Evolutionary conservation across 768 basidiomycete genomes (phyloP), one percentile per base, ranked within the genome.

Genomic region (Leccinum sublutescens): DNA sequence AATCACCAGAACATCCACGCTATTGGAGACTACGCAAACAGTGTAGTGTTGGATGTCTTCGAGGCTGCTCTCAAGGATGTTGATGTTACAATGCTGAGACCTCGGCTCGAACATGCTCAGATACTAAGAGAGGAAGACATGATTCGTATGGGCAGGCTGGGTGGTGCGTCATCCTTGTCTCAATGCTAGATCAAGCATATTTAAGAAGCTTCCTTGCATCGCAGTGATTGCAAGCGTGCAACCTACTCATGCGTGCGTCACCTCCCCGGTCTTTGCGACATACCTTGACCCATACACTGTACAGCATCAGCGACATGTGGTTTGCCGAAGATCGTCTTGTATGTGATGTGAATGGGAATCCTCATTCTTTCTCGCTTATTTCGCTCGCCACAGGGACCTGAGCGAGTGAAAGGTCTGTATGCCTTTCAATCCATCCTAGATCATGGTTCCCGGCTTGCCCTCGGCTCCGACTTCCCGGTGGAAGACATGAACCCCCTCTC

Each of bases 381-480:
- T 12, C 19, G 45, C 15, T n/a, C 40, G 33, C 27, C 11, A 27
- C 50, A 88, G 91, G 93, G 95, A 6, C 83, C 87, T 15, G 88
- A 93, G 63, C 84, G 95, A 48, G 85, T 96, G 51, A 91, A 90
- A 68, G 81, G 83, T 9, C 80, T 95, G 4, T 97, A 97, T 67
- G 93, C 95, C 0, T 97, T 95, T 81, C 85, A 86, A 19, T 83
- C 87, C 48, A 77, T 90, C 29, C 68, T 88, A 34, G 80, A 87
- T 65, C 81, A 79, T 57, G 85, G 85, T 51, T 85, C 85, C 56
- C 75, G 82, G 57, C 85, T 95, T 56, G 84, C 89, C 2, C 74
- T 96, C 23, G 94, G 95, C 14, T 92, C 91, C 4, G 94, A 96
- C 74, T 91, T 90, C 62, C 95, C 95, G 1, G 92, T 98, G 33